Base-by-base conservation (phyloP, 1,139 yeast species). In the Taphrina communis region DNA sequence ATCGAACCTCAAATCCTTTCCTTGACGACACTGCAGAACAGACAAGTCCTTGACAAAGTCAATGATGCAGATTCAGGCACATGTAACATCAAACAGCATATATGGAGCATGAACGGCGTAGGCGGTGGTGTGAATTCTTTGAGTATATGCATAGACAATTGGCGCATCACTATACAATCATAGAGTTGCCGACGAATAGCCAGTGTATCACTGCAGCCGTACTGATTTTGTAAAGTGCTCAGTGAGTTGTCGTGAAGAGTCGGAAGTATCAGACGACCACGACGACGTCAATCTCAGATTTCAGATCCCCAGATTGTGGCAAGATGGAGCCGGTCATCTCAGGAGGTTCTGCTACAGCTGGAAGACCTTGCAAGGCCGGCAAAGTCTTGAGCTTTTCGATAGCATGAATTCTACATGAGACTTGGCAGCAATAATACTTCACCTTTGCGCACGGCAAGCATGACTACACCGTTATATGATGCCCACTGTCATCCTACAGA, bases 401-500 rank as follows among this genome's bases (percentile, higher is more conserved):
- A 25, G 31, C 31, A 25, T 25, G 31, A 25, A 1, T 25, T 2
- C 31, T 25, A 25, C 1, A 25, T 25, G 31, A 25, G 31, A 2
- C 31, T 25, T 25, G 31, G 31, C 31, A 25, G 31, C 31, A 25
- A 25, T 1, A 25, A 25, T 1, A 25, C 31, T 25, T 25, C 31
- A 25, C 31, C 1, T 25, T 1, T 25, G 31, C 42, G 14, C 6
- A 1, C 7, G 14, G 42, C 52, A 46, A 46, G 9, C 38, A 39
- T 36, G 62, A 31, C 17, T 38, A 62, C 59, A 5, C 52, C 42
- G 19, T 48, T 63, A 8, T 63, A 63, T 21, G 67, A 63, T 44
- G 53, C 67, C 19, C 67, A 63, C 36, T 63, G 75, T 11, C 74
- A 71, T 14, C 69, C 71, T 42, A 42, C 70, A 11, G 73, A 66